Base-by-base conservation (phyloP, 495 filamentous ascomycete species). In the Penicillium bialowiezense region DNA sequence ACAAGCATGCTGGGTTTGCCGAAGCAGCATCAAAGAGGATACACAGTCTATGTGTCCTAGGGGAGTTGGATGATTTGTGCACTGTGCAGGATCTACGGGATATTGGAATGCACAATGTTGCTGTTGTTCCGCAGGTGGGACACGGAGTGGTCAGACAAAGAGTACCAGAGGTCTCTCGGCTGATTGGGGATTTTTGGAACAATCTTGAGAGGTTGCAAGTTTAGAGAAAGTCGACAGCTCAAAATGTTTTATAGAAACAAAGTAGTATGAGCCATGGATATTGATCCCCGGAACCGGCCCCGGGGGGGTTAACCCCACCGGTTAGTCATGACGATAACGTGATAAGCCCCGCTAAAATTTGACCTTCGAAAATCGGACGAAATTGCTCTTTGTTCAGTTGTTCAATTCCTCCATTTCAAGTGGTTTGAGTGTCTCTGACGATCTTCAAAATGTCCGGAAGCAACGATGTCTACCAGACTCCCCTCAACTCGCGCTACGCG, bases 401-500 rank as follows among this genome's bases (percentile, higher is more conserved):
- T 26, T 56, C 65, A 64, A 64, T 67, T 64, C 49, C 38, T 60
- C 21, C 7, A 32, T 32, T 32, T 8, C 7, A 4, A 13, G 7
- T 32, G 29, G 49, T 23, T 54, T 40, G 49, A 48, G 48, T n/a
- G 18, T 9, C 21, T 50, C 26, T 29, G 24, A 51, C 18, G 41
- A 55, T 14, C 18, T 51, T 33, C 50, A 61, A 41, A 51, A 87
- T 87, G 83, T 80, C 84, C 34, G 53, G 58, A 36, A 77, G 64
- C 68, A 79, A 82, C 69, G 80, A 86, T 70, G 77, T 75, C 59
- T 88, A 87, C 63, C 78, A 89, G 70, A 89, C 87, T 23, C 81
- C 87, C 48, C 74, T 91, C 55, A 83, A 80, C 61, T 79, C 81
- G 62, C 82, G 88, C 54, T 91, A 91, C 74, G 78, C 81, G 56